Evolutionary conservation across 176 grass and related monocot species (phyloP), one percentile per base, ranked within the genome.

Genomic region (Oryza longistaminata): DNA sequence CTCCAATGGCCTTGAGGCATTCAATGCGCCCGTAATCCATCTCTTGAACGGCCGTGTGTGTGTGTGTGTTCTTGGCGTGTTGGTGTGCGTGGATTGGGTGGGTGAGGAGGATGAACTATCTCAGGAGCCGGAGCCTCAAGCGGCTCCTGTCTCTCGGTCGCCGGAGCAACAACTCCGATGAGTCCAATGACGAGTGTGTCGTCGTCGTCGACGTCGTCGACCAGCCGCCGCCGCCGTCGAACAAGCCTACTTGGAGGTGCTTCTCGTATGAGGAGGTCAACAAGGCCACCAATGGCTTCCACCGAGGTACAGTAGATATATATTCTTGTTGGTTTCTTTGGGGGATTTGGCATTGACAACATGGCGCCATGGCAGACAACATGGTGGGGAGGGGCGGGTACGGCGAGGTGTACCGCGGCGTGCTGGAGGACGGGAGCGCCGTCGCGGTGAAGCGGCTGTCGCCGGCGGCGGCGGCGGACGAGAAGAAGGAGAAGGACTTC

Each of bases 401-500:
- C 76, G 96, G 93, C 25, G 96, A 93, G 91, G 96, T 98, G 64
- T 95, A 92, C 93, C 89, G 86, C 50, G 96, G 96, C 43, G 75
- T 90, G 0, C 80, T 98, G 2, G 79, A 73, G 45, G 88, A 88
- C n/a, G 89, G 95, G 3, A 82, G 82, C 64, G 82, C 87, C 67
- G 87, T 97, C 0, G 95, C 95, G 0, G 93, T 97, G 40, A 95
- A 97, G 88, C 90, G 88, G 73, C 70, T 97, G 73, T 76, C 76
- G 61, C 78, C 68, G 10, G 79, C 74, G 52, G 79, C 87, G 12
- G 80, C 83, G 29, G 86, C 93, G 8, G 91, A 93, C 70, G 96
- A 88, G 87, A 92, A 98, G 76, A 95, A 93, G 62, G 93, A 95
- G 85, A 98, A 90, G 82, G 96, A 95, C 74, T 98, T 98, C 11